phyloP scores from a whole-genome alignment of 305 asterid species.

The Ajuga reptans region DNA sequence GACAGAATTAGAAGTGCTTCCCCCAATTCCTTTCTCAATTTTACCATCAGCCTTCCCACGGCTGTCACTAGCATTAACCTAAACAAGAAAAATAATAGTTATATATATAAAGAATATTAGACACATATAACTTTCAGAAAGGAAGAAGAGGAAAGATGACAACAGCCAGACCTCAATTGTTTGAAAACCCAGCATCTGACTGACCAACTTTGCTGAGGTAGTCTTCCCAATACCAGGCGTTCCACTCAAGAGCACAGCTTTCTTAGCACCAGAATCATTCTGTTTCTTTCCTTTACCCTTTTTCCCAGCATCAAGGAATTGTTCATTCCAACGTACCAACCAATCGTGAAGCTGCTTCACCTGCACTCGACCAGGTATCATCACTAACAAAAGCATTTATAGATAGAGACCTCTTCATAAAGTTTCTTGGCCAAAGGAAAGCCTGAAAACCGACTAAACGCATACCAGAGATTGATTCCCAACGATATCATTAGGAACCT shows the following conservation, averaged over 20 bases:
- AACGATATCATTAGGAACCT: conserved; percentile 61
- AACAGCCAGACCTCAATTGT: conserved; percentile 64
- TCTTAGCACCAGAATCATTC: conserved; percentile 77
- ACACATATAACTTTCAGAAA: background rate
- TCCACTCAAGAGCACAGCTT: conserved; percentile 85
- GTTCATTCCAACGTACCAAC: conserved; percentile 69
- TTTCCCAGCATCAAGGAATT: conserved; percentile 52
- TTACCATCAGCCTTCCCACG: conserved; percentile 97
- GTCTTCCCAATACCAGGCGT: conserved; percentile 98
- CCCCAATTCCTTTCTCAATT: conserved; percentile 84
- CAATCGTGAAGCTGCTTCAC: conserved; percentile 97
- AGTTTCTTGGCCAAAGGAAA: conserved; percentile 15
- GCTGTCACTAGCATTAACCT: conserved; percentile 98
- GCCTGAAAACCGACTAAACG: conserved; percentile 21
- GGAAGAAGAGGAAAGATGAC: background rate
- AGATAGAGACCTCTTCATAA: conserved; percentile 5
- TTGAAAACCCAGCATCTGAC: conserved; percentile 90
- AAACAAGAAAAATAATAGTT: conserved; percentile 18
- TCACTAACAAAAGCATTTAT: conserved; percentile 24
- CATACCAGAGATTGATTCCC: conserved; percentile 91
- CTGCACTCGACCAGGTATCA: conserved; percentile 40
- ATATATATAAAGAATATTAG: background rate
- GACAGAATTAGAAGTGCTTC: conserved; percentile 83
- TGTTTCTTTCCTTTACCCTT: conserved; percentile 78
- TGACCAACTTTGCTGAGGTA: conserved; percentile 79